Percentiles rank a stretch among this genome's conserved stretches.
Evolutionary conservation across 768 basidiomycete genomes (phyloP).

Genomic region (Kondoa malvinella): DNA sequence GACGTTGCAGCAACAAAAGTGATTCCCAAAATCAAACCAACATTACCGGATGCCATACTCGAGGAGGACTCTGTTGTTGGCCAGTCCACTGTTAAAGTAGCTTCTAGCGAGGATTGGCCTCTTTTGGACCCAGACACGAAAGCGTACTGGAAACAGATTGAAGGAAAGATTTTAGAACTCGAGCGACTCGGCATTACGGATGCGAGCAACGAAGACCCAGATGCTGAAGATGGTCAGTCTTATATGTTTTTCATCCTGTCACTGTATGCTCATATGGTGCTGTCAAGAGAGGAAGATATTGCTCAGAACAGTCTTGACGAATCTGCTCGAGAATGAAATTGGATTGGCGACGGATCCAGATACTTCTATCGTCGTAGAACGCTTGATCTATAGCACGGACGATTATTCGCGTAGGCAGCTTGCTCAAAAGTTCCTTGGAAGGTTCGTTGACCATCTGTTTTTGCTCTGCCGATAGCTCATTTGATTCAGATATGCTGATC

Average conservation of each 20-base stretch:
- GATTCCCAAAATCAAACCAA: background rate
- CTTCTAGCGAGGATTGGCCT: slow-evolving; percentile 19
- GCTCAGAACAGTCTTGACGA: slow-evolving; percentile 60
- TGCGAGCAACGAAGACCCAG: slow-evolving; percentile 20
- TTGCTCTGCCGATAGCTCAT: slow-evolving; percentile 1
- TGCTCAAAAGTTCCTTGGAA: slow-evolving; percentile 66
- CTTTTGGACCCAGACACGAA: slow-evolving; percentile 27
- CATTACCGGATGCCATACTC: slow-evolving; percentile 13
- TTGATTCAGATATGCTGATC: slow-evolving; percentile 32
- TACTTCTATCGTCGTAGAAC: slow-evolving; percentile 73
- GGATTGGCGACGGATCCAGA: slow-evolving; percentile 85
- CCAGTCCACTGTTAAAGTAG: slow-evolving; percentile 11
- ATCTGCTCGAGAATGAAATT: slow-evolving; percentile 75
- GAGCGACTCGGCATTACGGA: slow-evolving; percentile 17
- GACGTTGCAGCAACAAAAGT: background rate
- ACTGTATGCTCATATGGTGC: background rate
- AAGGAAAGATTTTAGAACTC: slow-evolving; percentile 26
- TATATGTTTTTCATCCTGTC: background rate
- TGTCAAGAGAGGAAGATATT: slow-evolving; percentile 54
- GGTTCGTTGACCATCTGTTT: slow-evolving; percentile 41
- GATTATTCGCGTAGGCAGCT: slow-evolving; percentile 88
- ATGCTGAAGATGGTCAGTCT: slow-evolving; percentile 20
- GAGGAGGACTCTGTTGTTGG: slow-evolving; percentile 19
- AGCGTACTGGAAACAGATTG: slow-evolving; percentile 26
- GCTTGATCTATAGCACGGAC: slow-evolving; percentile 83